Conservation (phyloP, 2,329 filamentous ascomycete species). For the Knoxdaviesia proteae region DNA sequence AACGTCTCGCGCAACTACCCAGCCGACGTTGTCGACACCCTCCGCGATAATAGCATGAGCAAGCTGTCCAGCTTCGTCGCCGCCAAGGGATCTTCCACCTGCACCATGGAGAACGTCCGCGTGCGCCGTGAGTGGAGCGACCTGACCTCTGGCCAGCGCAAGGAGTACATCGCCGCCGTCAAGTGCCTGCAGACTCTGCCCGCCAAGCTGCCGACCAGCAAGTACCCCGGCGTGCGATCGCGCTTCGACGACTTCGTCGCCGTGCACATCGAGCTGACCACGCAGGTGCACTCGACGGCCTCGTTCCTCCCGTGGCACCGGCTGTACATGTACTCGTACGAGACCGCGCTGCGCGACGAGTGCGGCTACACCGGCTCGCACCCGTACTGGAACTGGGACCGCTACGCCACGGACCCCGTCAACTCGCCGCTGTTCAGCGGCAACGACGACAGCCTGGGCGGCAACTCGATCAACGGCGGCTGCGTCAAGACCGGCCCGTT, state of each 20-base stretch:
- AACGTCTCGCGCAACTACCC: conserved; percentile 1
- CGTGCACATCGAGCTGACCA: conserved; percentile 25
- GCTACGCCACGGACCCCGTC: conserved; percentile 12
- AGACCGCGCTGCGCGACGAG: conserved; percentile 12
- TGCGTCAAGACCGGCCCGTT: conserved; percentile 31
- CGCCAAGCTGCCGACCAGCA: conserved; percentile 11
- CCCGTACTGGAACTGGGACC: conserved; percentile 26
- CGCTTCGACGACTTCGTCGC: conserved; percentile 29
- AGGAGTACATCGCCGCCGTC: conserved; percentile 22
- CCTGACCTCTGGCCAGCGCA: conserved; percentile 8
- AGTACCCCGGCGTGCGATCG: conserved; percentile 19
- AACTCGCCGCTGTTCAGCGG: conserved; percentile 27
- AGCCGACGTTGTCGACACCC: conserved; percentile 5
- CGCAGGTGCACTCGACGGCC: conserved; percentile 16
- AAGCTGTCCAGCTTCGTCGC: conserved; percentile 4
- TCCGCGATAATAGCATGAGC: conserved; percentile 4
- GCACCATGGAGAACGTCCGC: conserved; percentile 5
- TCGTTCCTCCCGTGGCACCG: conserved; percentile 13
- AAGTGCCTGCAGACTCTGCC: conserved; percentile 20
- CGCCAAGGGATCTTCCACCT: conserved; percentile 1
- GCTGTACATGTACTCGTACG: conserved; percentile 13
- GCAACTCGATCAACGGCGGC: conserved; percentile 23
- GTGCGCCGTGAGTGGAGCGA: conserved; percentile 4
- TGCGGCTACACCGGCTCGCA: conserved; percentile 18
- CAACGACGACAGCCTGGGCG: conserved; percentile 20